Percentiles rank a stretch among this genome's conserved stretches.
phyloP scores from a whole-genome alignment of 495 filamentous ascomycete genomes.

The Acidiella bohemica region DNA sequence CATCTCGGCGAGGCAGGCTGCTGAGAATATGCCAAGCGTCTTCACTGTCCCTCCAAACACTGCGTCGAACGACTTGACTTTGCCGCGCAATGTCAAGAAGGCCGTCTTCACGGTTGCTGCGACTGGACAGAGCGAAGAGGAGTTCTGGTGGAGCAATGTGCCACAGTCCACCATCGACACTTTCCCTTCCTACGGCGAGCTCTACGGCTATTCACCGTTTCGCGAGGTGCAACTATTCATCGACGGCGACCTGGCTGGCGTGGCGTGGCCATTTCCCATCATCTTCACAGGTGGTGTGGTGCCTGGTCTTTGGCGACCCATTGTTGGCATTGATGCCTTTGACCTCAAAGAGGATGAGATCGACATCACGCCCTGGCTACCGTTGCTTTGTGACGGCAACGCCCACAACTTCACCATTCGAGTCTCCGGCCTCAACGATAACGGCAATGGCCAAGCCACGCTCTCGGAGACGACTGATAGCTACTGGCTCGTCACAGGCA shows the following conservation, averaged over 20 bases:
- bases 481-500: slow-evolving; percentile 74
- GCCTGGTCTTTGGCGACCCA: slow-evolving; percentile 69
- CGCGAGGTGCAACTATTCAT: slow-evolving; percentile 72
- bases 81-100: slow-evolving; percentile 49
- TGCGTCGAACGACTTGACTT: slow-evolving; percentile 42
- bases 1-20: slow-evolving; percentile 49
- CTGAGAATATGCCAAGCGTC: slow-evolving; percentile 43
- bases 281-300: slow-evolving; percentile 83
- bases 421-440: slow-evolving; percentile 49
- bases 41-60: slow-evolving; percentile 57
- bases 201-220: slow-evolving; percentile 65
- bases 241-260: slow-evolving; percentile 61
- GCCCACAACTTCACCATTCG: slow-evolving; percentile 59
- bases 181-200: slow-evolving; percentile 41
- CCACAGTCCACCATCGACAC: slow-evolving; percentile 47
- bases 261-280: slow-evolving; percentile 73
- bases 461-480: slow-evolving; percentile 50
- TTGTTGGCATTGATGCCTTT: slow-evolving; percentile 75
- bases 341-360: slow-evolving; percentile 73
- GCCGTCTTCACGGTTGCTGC: slow-evolving; percentile 67
- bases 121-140: slow-evolving; percentile 64
- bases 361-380: slow-evolving; percentile 68
- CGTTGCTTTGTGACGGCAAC: slow-evolving; percentile 49
- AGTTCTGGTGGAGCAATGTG: slow-evolving; percentile 86
- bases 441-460: slow-evolving; percentile 33